Conservation (phyloP, 257 asterid genomes). For the Ajuga chamaepitys region DNA sequence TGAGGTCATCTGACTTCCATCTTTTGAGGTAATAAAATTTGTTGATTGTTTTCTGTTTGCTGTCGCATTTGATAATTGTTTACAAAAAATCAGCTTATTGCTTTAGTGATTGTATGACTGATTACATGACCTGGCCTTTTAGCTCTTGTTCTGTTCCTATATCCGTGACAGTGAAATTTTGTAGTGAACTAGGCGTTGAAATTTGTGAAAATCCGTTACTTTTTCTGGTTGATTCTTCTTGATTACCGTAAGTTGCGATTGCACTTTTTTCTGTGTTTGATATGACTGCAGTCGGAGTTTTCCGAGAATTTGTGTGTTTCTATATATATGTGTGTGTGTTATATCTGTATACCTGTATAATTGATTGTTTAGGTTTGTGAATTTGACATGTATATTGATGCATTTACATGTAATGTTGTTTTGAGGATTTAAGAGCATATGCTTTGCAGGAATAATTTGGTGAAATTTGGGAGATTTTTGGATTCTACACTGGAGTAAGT, state of each 20-base stretch:
- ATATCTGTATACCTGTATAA: not conserved
- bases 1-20: not conserved
- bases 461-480: conserved; percentile 1
- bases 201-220: not conserved
- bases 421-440: not conserved
- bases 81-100: not conserved
- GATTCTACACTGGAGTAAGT: conserved; percentile 1
- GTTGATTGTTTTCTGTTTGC: not conserved
- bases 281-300: not conserved
- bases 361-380: not conserved
- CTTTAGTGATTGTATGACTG: conserved; percentile 17
- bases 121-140: conserved; percentile 13
- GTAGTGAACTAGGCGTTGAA: not conserved
- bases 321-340: no score
- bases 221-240: conserved; percentile 1
- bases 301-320: not conserved
- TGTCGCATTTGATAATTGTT: not conserved
- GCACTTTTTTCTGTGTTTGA: not conserved
- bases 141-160: not conserved
- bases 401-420: not conserved
- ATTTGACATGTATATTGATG: not conserved
- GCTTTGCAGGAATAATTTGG: conserved; percentile 18
- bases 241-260: conserved; percentile 3
- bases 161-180: not conserved
- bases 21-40: not conserved